Evolutionary conservation across 2,329 filamentous ascomycete species (phyloP).

Genomic region (Arthrobotrys iridis): DNA sequence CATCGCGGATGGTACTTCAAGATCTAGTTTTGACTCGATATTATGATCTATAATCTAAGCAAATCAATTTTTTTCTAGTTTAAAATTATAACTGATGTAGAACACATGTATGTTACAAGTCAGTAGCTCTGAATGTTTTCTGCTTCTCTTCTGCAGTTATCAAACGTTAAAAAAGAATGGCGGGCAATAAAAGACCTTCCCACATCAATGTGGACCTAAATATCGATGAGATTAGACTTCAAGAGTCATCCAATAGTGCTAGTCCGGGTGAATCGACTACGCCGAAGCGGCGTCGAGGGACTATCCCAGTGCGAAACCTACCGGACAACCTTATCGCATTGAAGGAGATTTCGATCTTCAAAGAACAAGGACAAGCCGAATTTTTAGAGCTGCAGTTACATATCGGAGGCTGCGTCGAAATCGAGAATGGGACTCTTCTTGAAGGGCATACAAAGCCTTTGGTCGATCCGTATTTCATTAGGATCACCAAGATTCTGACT

Average conservation of each 20-base stretch:
- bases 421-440: neutral
- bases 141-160: no score
- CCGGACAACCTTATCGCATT: slow-evolving; percentile 8
- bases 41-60: no score
- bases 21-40: no score
- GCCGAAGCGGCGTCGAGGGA: neutral
- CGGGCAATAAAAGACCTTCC: neutral
- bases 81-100: no score
- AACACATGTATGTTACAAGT: no score
- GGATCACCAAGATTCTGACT: slow-evolving; percentile 24
- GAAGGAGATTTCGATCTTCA: slow-evolving; percentile 12
- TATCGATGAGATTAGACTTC: neutral
- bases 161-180: neutral
- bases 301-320: neutral
- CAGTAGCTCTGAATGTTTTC: no score
- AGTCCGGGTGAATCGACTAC: neutral
- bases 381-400: slow-evolving; percentile 5
- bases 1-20: no score
- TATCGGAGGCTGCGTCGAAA: slow-evolving; percentile 33
- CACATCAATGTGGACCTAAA: neutral
- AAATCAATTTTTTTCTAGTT: no score
- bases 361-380: neutral
- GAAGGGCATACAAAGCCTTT: slow-evolving; percentile 4
- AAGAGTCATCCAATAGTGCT: neutral
- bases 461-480: slow-evolving; percentile 6